Conservation (phyloP, 441 rosid genomes). For the Adansonia grandidieri region DNA sequence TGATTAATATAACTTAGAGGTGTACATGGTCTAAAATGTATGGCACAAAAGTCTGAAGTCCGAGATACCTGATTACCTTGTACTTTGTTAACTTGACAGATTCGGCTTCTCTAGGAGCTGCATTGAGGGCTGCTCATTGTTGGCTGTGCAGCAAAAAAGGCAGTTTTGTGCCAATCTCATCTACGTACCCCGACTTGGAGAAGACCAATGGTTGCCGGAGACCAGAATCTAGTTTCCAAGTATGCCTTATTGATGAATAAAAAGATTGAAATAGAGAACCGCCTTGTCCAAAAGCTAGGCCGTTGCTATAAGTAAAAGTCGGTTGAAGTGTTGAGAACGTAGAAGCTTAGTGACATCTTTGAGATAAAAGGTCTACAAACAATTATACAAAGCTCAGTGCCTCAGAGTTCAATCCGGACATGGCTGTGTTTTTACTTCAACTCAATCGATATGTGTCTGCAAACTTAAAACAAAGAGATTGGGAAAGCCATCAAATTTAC, state of each 20-base stretch:
- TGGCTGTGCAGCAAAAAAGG: slow-evolving; percentile 78
- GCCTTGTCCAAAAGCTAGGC: slow-evolving; percentile 36
- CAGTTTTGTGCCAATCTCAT: slow-evolving; percentile 64
- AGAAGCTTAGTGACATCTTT: neutral
- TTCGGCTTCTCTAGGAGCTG: slow-evolving; percentile 88
- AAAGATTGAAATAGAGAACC: slow-evolving; percentile 68
- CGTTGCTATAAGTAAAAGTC: slow-evolving; percentile 38
- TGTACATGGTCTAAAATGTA: neutral
- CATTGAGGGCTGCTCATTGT: slow-evolving; percentile 84
- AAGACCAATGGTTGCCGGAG: slow-evolving; percentile 57
- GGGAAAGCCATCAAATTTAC: no score
- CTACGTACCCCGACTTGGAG: slow-evolving; percentile 59
- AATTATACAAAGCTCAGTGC: no score
- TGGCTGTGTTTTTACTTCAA: no score
- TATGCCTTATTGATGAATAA: slow-evolving; percentile 68
- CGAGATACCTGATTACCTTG: neutral
- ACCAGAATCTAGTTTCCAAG: slow-evolving; percentile 44
- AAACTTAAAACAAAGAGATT: no score
- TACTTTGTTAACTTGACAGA: slow-evolving; percentile 40
- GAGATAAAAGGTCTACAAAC: neutral
- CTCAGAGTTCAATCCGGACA: no score
- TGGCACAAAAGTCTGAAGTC: neutral
- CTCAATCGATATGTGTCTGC: no score
- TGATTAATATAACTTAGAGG: neutral
- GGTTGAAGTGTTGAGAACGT: neutral